Evolutionary conservation across 768 basidiomycete species (phyloP).

Genomic region (Calocybe gangraenosa): DNA sequence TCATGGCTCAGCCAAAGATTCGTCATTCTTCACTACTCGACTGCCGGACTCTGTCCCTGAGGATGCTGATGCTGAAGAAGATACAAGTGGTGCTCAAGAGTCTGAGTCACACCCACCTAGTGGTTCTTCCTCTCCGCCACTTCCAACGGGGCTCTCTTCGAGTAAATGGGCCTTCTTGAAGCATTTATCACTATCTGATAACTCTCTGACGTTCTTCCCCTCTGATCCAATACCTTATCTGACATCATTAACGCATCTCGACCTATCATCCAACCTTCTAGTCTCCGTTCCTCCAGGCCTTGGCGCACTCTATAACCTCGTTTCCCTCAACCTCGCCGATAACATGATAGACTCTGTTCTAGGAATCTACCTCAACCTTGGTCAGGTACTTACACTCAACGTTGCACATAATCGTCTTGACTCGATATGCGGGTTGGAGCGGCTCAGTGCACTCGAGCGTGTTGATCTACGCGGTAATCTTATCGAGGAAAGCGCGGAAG

Average conservation of each 20-base stretch:
- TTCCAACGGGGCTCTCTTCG: constrained; percentile 40
- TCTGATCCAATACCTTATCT: constrained; percentile 60
- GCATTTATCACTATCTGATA: constrained; percentile 75
- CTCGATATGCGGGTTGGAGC: constrained; percentile 92
- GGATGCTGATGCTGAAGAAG: constrained; percentile 28
- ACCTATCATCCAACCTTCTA: constrained; percentile 88
- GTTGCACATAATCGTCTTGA: constrained; percentile 85
- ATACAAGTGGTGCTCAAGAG: constrained; percentile 15
- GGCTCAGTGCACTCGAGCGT: constrained; percentile 78
- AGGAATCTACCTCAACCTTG: constrained; percentile 79
- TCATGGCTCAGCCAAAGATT: constrained; percentile 32
- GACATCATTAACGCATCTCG: constrained; percentile 74
- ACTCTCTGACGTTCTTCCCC: constrained; percentile 79
- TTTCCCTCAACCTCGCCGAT: constrained; percentile 91
- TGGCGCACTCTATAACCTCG: constrained; percentile 68
- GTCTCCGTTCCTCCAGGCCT: constrained; percentile 83
- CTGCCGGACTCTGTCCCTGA: constrained; percentile 59
- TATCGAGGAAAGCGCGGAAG: constrained; percentile 78
- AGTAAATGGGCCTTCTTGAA: constrained; percentile 74
- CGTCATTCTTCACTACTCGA: constrained; percentile 40
- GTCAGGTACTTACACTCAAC: constrained; percentile 74
- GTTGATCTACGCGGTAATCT: constrained; percentile 80
- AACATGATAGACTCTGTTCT: constrained; percentile 98
- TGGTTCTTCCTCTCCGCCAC: constrained; percentile 25
- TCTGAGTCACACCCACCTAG: constrained; percentile 14